These are phyloP conservation scores for Torulaspora microellipsoides DNA, from an alignment of 805 yeast species.

Conservation along the genomic window DNA sequence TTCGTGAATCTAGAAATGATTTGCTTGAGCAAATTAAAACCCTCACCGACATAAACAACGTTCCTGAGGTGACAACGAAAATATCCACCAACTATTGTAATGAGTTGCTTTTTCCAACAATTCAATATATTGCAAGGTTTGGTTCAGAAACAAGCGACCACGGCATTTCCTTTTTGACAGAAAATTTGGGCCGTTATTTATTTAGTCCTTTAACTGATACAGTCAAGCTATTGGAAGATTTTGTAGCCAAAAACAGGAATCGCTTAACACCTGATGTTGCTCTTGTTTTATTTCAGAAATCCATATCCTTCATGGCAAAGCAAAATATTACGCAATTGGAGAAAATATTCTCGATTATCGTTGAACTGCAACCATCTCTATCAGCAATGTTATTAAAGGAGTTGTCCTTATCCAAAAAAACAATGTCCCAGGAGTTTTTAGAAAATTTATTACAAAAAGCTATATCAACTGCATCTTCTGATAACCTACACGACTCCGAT, in stretches of 20 bases:
- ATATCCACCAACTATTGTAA: constrained; percentile 19
- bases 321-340: constrained; percentile 39
- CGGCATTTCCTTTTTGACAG: constrained; percentile 1
- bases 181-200: constrained; percentile 8
- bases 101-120: constrained; percentile 20
- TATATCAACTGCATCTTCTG: constrained; percentile 5
- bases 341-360: constrained; percentile 42
- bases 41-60: constrained; percentile 20
- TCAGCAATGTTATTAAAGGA: constrained; percentile 43
- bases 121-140: constrained; percentile 16
- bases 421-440: constrained; percentile 51
- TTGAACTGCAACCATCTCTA: constrained; percentile 36
- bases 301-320: constrained; percentile 23
- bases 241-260: constrained; percentile 13
- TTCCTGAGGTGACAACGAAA: constrained; percentile 17
- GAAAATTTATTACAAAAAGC: constrained; percentile 23
- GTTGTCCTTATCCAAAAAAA: constrained; percentile 48
- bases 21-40: constrained; percentile 20
- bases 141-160: not conserved
- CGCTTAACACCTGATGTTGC: constrained; percentile 11
- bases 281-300: constrained; percentile 19
- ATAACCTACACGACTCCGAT: constrained; percentile 10
- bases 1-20: constrained; percentile 2
- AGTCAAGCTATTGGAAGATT: constrained; percentile 17
- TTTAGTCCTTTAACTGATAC: constrained; percentile 18